A percentile compares a stretch with the other conserved stretches of the same genome.
Evolutionary conservation across 1,284 basidiomycete species (phyloP).

Genomic region (Exobasidium rhododendri): DNA sequence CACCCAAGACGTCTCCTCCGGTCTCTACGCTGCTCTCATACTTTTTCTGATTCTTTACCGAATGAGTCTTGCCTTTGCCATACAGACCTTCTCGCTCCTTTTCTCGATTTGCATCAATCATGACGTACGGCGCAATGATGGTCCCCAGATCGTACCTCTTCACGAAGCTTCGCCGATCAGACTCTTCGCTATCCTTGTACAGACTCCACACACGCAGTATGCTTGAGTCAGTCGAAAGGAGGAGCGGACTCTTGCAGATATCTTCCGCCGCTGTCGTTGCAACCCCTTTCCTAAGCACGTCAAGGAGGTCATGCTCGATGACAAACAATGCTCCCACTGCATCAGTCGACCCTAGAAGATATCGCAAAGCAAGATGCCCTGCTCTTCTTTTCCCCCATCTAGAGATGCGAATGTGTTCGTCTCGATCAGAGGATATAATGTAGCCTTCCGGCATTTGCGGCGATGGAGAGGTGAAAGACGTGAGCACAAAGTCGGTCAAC

Average conservation of each 20-base stretch:
- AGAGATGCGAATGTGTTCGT: conserved; percentile 53
- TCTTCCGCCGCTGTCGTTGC: background rate
- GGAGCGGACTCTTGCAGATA: background rate
- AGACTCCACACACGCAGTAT: conserved; percentile 6
- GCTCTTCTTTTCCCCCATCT: conserved; percentile 42
- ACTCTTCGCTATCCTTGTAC: background rate
- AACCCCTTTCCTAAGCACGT: background rate
- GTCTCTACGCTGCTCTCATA: background rate
- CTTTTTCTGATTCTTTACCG: background rate
- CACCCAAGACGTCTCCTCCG: background rate
- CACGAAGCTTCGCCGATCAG: background rate
- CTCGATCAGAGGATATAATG: conserved; percentile 47
- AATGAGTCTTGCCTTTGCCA: background rate
- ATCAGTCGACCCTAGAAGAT: conserved; percentile 29
- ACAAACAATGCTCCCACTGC: background rate
- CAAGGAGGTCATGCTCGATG: background rate
- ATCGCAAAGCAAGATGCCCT: conserved; percentile 42
- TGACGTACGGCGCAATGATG: background rate
- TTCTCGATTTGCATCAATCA: background rate
- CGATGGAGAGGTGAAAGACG: conserved; percentile 1
- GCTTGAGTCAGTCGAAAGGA: conserved; percentile 3
- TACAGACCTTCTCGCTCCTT: background rate
- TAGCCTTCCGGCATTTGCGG: conserved; percentile 20
- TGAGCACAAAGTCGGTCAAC: conserved; percentile 2
- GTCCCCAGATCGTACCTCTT: background rate